Evolutionary conservation across 331 rosid species (phyloP).

Genomic region (Saraca asoca): DNA sequence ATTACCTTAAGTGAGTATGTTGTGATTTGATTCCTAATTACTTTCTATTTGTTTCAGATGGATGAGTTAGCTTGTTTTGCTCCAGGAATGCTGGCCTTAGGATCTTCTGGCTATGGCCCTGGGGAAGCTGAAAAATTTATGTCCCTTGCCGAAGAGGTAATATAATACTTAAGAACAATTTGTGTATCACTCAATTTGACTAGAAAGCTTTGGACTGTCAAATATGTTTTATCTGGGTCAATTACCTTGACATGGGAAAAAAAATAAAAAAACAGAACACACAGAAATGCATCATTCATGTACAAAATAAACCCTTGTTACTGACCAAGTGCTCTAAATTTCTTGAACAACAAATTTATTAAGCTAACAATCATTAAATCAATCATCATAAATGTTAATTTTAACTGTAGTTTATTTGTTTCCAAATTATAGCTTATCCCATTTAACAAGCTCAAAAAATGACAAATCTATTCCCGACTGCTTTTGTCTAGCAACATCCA

Average conservation of each 20-base stretch:
- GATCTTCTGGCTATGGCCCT: constrained; percentile 42
- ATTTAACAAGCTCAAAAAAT: not conserved
- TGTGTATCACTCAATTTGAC: constrained; percentile 19
- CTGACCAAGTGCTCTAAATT: not conserved
- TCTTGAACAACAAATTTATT: constrained; percentile 19
- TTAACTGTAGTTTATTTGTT: constrained; percentile 7
- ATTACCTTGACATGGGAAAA: not conserved
- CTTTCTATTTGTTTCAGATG: constrained; percentile 42
- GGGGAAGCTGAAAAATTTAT: constrained; percentile 39
- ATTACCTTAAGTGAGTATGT: not conserved
- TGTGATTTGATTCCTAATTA: constrained; percentile 18
- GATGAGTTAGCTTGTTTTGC: constrained; percentile 59
- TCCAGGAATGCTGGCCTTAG: constrained; percentile 59
- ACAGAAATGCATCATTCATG: not conserved
- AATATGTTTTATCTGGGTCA: constrained; percentile 18
- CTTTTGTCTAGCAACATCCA: not conserved
- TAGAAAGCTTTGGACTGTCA: constrained; percentile 5
- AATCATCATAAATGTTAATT: constrained; percentile 3
- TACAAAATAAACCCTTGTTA: constrained; percentile 13
- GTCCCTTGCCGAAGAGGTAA: constrained; percentile 57
- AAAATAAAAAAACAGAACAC: not conserved
- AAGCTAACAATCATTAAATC: constrained; percentile 7
- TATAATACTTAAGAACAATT: constrained; percentile 31
- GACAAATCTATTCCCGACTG: not conserved
- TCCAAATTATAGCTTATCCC: not conserved